Base-by-base conservation (phyloP, 2,329 filamentous ascomycete genomes). In the Xylaria sp. region DNA sequence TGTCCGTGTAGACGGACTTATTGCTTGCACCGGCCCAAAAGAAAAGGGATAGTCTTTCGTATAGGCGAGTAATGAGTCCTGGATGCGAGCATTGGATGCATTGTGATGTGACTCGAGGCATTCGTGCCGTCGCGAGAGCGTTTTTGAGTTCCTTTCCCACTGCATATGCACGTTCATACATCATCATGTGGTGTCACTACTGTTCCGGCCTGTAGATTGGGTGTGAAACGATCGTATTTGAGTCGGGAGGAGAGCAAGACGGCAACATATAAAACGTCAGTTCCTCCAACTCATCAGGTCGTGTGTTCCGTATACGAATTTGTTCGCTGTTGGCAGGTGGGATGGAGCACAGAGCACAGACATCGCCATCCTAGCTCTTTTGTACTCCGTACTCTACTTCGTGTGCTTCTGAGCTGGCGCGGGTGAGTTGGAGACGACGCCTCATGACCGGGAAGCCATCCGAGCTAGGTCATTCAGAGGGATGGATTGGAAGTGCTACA, bases 221-320 rank as follows among this genome's bases (percentile, higher is more conserved):
- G 51, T 19, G 50, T 52, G 34, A 55, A 52, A 54, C 35, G 30
- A 50, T 49, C 35, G 52, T 46, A 46, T 55, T 30, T 49, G 47
- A 23, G 7, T 19, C 11, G 6, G 16, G 7, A 47, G 9, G 13
- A 44, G 9, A 47, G 8, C 55, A 16, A 5, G 35, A 37, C 35
- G 13, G 11, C 51, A 18, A 30, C 18, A 18, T 9, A 10, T 44
- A 39, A 11, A 42, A 23, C 11, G 42, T 46, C 42, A 46, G 53
- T 55, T 54, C 23, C 23, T 23, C 52, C 53, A 46, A 48, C 30
- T 53, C 19, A 18, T 53, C 19, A 18, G 37, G 13, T 23, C n/a
- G 8, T 18, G n/a, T 34, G 5, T 23, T 23, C 16, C 34, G 7
- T n/a, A 51, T 52, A 37, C 30, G 34, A 53, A 54, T 50, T 4